Percentiles rank a stretch among this genome's conserved stretches.
Evolutionary conservation across 305 asterid species (phyloP).

Genomic region (Fraxinus velutina): DNA sequence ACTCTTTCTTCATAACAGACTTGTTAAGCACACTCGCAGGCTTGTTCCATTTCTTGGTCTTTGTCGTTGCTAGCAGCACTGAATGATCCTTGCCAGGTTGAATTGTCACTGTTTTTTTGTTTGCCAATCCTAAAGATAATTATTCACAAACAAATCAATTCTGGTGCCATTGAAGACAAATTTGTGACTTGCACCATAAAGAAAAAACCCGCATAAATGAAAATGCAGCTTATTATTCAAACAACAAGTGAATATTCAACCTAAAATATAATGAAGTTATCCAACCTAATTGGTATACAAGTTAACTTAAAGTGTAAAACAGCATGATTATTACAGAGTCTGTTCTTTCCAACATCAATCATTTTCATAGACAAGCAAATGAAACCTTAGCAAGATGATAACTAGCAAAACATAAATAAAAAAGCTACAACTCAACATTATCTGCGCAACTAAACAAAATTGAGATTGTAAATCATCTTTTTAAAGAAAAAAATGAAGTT

Average conservation of each 20-base stretch:
- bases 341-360: not conserved
- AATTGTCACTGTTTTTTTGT: constrained; percentile 56
- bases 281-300: not conserved
- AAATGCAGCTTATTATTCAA: not conserved
- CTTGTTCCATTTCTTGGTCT: constrained; percentile 68
- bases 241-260: not conserved
- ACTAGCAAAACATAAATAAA: not conserved
- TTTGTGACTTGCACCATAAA: not conserved
- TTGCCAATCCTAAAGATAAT: constrained; percentile 47
- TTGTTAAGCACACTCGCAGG: constrained; percentile 57
- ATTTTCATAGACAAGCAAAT: not conserved
- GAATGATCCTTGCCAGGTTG: constrained; percentile 34
- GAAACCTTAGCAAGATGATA: not conserved
- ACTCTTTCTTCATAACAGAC: constrained; percentile 68
- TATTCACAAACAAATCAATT: not conserved
- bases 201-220: not conserved
- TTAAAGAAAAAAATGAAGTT: not conserved
- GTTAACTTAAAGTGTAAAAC: not conserved
- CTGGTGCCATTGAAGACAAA: not conserved
- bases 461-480: not conserved
- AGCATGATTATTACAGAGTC: not conserved
- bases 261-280: not conserved
- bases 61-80: constrained; percentile 55
- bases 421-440: not conserved
- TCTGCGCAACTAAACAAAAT: not conserved